Percentiles rank a stretch among this genome's conserved stretches.
Evolutionary conservation across 2,329 filamentous ascomycete genomes (phyloP).

Genomic region (Coleophoma cylindrospora): DNA sequence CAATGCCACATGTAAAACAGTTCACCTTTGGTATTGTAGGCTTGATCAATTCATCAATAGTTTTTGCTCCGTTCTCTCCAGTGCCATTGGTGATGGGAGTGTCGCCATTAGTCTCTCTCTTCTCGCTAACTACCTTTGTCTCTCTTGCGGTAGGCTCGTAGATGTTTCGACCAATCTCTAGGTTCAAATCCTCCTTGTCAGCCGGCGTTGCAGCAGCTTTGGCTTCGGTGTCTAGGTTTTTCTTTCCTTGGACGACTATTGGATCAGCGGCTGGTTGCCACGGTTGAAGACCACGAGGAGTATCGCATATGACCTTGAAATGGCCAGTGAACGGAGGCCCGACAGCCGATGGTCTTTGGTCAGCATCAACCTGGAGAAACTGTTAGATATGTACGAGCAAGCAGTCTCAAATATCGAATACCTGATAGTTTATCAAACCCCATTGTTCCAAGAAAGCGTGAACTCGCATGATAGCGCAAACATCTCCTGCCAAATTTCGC

Average conservation of each 20-base stretch:
- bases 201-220: conserved; percentile 62
- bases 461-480: conserved; percentile 98
- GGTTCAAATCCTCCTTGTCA: conserved; percentile 75
- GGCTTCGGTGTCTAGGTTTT: conserved; percentile 36
- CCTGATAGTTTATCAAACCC: conserved; percentile 99
- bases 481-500: conserved; percentile 91
- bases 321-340: conserved; percentile 96
- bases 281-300: conserved; percentile 86
- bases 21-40: conserved; percentile 65
- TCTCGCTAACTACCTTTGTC: conserved; percentile 54
- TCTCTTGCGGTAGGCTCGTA: conserved; percentile 90
- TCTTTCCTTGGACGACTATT: conserved; percentile 55
- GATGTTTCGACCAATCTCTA: conserved; percentile 92
- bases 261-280: conserved; percentile 88
- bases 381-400: conserved; percentile 2
- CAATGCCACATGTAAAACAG: conserved; percentile 88
- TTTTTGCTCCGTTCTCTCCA: conserved; percentile 27
- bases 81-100: conserved; percentile 60
- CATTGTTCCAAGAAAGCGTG: conserved; percentile 98
- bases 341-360: conserved; percentile 90
- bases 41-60: conserved; percentile 57
- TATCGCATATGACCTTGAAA: conserved; percentile 94
- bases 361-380: conserved; percentile 77
- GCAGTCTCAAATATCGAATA: conserved; percentile 33
- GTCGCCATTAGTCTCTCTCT: conserved; percentile 72